Base-by-base conservation (phyloP, 192 early-diverging fungal species). In the Obelidium mucronatum region DNA sequence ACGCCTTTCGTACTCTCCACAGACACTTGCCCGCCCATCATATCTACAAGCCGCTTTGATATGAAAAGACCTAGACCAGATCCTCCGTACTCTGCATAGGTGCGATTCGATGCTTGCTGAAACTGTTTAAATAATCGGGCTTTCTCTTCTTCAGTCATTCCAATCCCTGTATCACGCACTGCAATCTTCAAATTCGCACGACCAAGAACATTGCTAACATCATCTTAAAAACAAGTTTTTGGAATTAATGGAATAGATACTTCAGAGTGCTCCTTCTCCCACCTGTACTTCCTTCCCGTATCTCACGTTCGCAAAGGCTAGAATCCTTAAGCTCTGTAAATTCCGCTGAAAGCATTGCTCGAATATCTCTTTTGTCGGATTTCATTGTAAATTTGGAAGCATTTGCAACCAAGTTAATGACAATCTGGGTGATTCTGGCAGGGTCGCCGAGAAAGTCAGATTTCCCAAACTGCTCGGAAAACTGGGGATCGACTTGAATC, bases 371-470 rank as follows among this genome's bases (percentile, higher is more conserved):
- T 1, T 40, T 30, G 22, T 79, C 74, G 19, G 77, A 79, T 1
- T 76, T 79, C 26, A 87, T 78, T 6, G 85, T 88, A 56, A 89
- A 90, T 74, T 85, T 87, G 24, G 86, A 64, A 33, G 88, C 82
- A 75, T 90, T 90, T 3, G 83, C 80, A 11, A 88, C 80, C 28
- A 90, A 55, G 66, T 90, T 90, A 72, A 88, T 67, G 74, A 83
- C 19, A 80, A 78, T 58, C 67, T 90, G 84, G 3, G 82, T 65
- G 39, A 87, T 76, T 31, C 87, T 79, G 40, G 75, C 74, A 0
- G 84, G 83, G 30, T 89, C 89, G 52, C 88, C 82, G 24, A 81
- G 77, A 56, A 90, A 61, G 70, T 82, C 83, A 13, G 83, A 78
- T 24, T 79, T 79, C 40, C 82, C 75, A 15, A 74, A 60, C 2